Evolutionary conservation across 176 grass and related monocot species (phyloP), one percentile per base, ranked within the genome.

Genomic region (Oryza rufipogon): DNA sequence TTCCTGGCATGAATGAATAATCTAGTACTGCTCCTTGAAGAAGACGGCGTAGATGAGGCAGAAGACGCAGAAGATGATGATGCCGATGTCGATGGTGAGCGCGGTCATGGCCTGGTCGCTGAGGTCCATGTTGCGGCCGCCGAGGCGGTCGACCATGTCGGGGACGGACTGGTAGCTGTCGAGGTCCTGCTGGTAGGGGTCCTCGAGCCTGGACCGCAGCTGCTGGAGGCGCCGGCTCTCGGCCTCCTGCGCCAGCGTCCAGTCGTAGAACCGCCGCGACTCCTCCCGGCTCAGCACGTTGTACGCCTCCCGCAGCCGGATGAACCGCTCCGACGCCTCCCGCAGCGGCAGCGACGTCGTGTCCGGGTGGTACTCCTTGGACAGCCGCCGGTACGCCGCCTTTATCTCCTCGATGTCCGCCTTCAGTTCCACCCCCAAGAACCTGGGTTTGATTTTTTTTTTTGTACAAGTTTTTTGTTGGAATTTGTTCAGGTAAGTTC

Each of bases 281-380:
- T 93, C 86, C 66, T 86, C 91, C 49, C 91, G 72, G 92, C 95
- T 93, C 41, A 97, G 87, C 66, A 97, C 89, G 67, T 90, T 87
- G 88, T 97, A 97, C 71, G 77, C 92, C 92, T 97, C 90, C 49
- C 95, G 83, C 46, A 97, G 89, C 19, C 80, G 79, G 81, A 97
- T 95, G 86, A 97, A 97, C 87, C 90, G 95, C 79, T 95, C 72
- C 1, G 95, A 95, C 26, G 95, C 95, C 12, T 68, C 10, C 68
- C 93, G 95, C 0, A 97, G 89, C 42, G 95, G 95, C 23, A 97
- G 86, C 65, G 87, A 75, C 56, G 95, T 97, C 48, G 95, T 97
- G 87, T 97, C 95, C 2, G 95, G 95, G 82, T 97, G 95, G 85
- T 97, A 97, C 89, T 97, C 95, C 84, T 97, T 97, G 8, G 95